Percentiles rank a stretch among this genome's conserved stretches.
phyloP scores from a whole-genome alignment of 2,329 filamentous ascomycete species.

The Pezicula carpinea region DNA sequence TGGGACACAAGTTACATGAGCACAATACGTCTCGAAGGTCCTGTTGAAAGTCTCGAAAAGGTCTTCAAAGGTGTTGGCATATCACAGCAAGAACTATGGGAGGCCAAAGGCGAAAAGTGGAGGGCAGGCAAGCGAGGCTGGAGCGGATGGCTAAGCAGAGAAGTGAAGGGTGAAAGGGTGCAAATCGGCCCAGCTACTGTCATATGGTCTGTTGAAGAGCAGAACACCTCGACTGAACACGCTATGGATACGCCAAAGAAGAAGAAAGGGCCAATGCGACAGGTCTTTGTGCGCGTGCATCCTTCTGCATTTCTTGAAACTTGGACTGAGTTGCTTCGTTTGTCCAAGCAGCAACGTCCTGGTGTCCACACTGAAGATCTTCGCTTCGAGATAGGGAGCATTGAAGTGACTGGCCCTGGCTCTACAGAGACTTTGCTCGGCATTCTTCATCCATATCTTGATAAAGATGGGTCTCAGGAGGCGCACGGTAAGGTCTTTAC shows the following conservation, averaged over 20 bases:
- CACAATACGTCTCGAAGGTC: slow-evolving; percentile 74
- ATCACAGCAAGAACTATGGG: slow-evolving; percentile 56
- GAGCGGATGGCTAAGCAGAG: slow-evolving; percentile 53
- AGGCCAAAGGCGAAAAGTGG: slow-evolving; percentile 66
- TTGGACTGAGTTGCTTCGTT: slow-evolving; percentile 55
- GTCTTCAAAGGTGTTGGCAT: slow-evolving; percentile 64
- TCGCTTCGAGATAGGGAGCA: slow-evolving; percentile 68
- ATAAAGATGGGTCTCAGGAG: slow-evolving; percentile 30
- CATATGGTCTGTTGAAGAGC: slow-evolving; percentile 58
- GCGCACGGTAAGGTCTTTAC: slow-evolving; percentile 45
- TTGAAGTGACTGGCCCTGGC: slow-evolving; percentile 66
- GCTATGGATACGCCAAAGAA: slow-evolving; percentile 31
- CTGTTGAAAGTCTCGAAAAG: slow-evolving; percentile 55
- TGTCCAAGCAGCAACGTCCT: slow-evolving; percentile 58
- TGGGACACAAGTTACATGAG: slow-evolving; percentile 97
- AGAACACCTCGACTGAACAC: slow-evolving; percentile 14
- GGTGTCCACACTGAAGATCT: slow-evolving; percentile 59
- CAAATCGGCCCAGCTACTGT: slow-evolving; percentile 69
- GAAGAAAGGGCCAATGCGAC: slow-evolving; percentile 30
- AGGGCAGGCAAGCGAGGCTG: slow-evolving; percentile 53
- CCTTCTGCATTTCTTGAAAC: slow-evolving; percentile 70
- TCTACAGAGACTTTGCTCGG: slow-evolving; percentile 74
- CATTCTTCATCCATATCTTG: slow-evolving; percentile 52
- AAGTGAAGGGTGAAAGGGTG: slow-evolving; percentile 46
- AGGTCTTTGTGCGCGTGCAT: slow-evolving; percentile 70